Base-by-base conservation (phyloP, 129 eudicot species). In the Centaurea solstitialis region DNA sequence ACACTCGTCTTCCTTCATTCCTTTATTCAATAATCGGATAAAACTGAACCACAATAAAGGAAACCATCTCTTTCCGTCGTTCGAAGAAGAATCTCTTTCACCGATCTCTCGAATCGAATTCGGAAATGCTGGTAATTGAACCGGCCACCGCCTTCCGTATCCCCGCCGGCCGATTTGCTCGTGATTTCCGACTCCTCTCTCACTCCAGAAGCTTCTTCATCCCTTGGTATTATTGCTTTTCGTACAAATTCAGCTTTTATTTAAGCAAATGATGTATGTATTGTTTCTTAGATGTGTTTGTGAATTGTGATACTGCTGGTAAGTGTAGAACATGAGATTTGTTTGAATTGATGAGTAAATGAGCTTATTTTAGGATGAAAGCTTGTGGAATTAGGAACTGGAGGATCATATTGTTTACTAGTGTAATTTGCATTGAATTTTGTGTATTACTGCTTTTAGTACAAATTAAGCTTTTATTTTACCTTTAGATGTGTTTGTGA, bases 101-200 rank as follows among this genome's bases (percentile, higher is more conserved):
- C 74, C 61, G 71, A 87, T 77, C 86, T 77, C 86, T 77, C 77
- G 74, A 76, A 64, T 62, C 76, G 72, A 38, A 41, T 6, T 59
- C 76, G 76, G 53, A 85, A 80, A 93, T 93, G 97, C 90, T 93
- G 90, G 85, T 85, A 77, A 78, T 88, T 28, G 93, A 90, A 74
- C 84, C 92, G 80, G 79, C 91, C 64, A 76, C 86, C 83, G 83
- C 95, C 87, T 84, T 86, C 78, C 85, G 87, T 6, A 77, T 90
- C 84, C 81, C 86, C 81, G 77, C 92, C 76, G 83, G 76, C 40
- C 81, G 76, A 64, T 88, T 88, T 78, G 40, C 73, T 22, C 81
- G 67, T 67, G 78, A 88, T 83, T 73, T 65, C 82, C 84, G 84
- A 75, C 82, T 86, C 79, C 81, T 85, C 24, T 81, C 90, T 73